These are phyloP conservation scores for Candida manassasensis DNA, from an alignment of 805 yeast genomes.

Conservation along the genomic window DNA sequence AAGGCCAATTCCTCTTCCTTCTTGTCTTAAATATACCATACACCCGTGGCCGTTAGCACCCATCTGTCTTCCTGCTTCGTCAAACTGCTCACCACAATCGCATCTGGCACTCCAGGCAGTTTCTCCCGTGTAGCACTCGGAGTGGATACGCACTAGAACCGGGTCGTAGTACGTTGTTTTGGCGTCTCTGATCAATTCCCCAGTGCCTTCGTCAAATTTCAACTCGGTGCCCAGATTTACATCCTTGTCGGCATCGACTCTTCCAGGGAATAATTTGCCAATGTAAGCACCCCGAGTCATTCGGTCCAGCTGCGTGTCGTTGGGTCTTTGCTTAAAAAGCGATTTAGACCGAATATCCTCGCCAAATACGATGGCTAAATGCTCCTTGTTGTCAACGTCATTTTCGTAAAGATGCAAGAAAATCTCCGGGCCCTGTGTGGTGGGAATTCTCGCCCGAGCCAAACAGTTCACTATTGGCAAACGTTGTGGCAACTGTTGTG, in stretches of 20 bases:
- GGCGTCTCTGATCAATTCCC: constrained; percentile 26
- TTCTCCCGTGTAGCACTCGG: constrained; percentile 98
- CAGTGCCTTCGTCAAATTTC: constrained; percentile 25
- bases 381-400: constrained; percentile 86
- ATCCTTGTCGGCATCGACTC: constrained; percentile 64
- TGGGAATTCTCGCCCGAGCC: constrained; percentile 94
- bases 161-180: constrained; percentile 33
- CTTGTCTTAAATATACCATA: constrained; percentile 92
- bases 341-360: constrained; percentile 79
- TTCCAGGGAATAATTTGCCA: constrained; percentile 86
- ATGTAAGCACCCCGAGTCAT: constrained; percentile 99
- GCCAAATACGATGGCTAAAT: constrained; percentile 94
- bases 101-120: constrained; percentile 99
- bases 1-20: constrained; percentile 98
- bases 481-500: constrained; percentile 36
- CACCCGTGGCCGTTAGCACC: constrained; percentile 86
- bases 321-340: constrained; percentile 54
- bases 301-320: constrained; percentile 84
- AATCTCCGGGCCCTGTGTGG: constrained; percentile 91
- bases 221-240: constrained; percentile 18
- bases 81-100: constrained; percentile 99
- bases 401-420: constrained; percentile 86
- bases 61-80: constrained; percentile 94
- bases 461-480: constrained; percentile 81
- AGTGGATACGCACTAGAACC: constrained; percentile 82